Evolutionary conservation across 495 filamentous ascomycete genomes (phyloP).

Genomic region (Collariella sp.): DNA sequence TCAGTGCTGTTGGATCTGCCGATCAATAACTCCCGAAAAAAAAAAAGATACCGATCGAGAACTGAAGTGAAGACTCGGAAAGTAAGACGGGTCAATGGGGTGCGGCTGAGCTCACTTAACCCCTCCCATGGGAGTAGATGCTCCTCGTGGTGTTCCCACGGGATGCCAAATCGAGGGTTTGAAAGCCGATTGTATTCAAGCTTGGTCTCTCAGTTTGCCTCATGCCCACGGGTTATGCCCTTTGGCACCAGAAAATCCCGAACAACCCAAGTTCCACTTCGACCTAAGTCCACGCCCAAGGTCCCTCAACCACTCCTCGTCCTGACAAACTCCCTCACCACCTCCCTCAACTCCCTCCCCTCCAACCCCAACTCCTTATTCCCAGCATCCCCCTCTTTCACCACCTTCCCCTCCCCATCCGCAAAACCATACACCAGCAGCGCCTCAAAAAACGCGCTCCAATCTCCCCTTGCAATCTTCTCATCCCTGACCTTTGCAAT

Average conservation of each 20-base stretch:
- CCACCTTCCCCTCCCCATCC: slow-evolving; percentile 30
- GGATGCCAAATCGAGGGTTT: too few species aligned
- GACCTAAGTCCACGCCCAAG: neutral
- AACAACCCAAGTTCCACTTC: neutral
- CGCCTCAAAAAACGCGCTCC: slow-evolving; percentile 30
- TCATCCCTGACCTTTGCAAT: slow-evolving; percentile 31
- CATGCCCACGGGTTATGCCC: too few species aligned
- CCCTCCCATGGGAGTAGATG: too few species aligned
- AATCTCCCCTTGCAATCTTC: slow-evolving; percentile 29
- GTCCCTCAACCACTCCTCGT: neutral
- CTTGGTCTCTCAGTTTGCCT: too few species aligned
- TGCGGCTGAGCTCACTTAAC: neutral
- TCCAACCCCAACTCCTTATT: neutral
- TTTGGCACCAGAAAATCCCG: too few species aligned
- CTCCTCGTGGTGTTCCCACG: too few species aligned
- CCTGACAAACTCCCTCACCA: neutral
- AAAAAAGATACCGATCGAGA: neutral
- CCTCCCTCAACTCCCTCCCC: neutral
- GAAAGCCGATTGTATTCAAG: too few species aligned
- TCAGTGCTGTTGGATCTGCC: neutral
- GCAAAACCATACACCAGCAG: slow-evolving; percentile 21
- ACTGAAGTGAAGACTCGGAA: neutral
- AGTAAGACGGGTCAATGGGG: neutral
- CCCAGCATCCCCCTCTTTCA: slow-evolving; percentile 7
- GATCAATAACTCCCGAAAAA: neutral